phyloP scores from a whole-genome alignment of 2,329 filamentous ascomycete genomes.

The Coniochaeta sp. region DNA sequence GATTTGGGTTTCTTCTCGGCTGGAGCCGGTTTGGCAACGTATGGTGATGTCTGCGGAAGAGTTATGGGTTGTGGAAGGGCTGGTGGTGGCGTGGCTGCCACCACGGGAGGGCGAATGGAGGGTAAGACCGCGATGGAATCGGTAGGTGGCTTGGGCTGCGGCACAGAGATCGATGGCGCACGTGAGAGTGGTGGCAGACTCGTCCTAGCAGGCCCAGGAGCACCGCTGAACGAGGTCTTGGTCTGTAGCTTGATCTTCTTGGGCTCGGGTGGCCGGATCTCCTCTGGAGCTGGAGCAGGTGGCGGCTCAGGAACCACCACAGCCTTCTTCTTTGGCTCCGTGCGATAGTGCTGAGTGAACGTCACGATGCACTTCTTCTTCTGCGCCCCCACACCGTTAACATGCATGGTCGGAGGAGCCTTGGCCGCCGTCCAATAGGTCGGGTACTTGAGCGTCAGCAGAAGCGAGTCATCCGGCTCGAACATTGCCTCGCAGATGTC shows the following conservation, averaged over 20 bases:
- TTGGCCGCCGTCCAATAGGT: slow-evolving; percentile 33
- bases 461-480: slow-evolving; percentile 36
- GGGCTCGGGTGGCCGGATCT: slow-evolving; percentile 17
- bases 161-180: slow-evolving; percentile 13
- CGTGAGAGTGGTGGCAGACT: slow-evolving; percentile 10
- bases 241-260: slow-evolving; percentile 24
- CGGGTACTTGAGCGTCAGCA: slow-evolving; percentile 39
- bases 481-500: slow-evolving; percentile 45
- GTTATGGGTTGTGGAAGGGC: not conserved
- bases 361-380: slow-evolving; percentile 14
- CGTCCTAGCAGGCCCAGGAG: slow-evolving; percentile 4
- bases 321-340: slow-evolving; percentile 10
- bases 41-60: not conserved
- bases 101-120: not conserved
- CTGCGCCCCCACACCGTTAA: not conserved
- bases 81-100: not conserved
- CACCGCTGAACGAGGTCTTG: slow-evolving; percentile 13
- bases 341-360: slow-evolving; percentile 14
- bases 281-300: slow-evolving; percentile 13
- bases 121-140: not conserved
- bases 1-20: slow-evolving; percentile 12
- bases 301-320: not conserved
- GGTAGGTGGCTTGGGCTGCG: not conserved
- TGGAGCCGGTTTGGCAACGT: not conserved
- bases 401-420: slow-evolving; percentile 7